These are phyloP conservation scores for Hypoxylon sp. DNA, from an alignment of 2,329 filamentous ascomycete species.

Conservation along the genomic window DNA sequence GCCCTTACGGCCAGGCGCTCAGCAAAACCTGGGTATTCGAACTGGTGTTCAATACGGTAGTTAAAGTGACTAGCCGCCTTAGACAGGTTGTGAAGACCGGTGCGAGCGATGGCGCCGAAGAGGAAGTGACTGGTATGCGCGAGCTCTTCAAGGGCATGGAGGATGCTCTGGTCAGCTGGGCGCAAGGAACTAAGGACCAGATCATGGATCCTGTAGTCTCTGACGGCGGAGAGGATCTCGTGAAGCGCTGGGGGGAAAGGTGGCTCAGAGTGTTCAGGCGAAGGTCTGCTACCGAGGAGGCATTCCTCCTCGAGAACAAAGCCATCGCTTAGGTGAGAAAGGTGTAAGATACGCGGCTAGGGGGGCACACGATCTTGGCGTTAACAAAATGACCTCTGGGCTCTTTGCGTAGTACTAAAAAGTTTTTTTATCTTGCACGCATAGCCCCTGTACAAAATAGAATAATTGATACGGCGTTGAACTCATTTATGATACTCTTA, in stretches of 20 bases:
- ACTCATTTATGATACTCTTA: background rate
- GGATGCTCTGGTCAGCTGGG: constrained; percentile 79
- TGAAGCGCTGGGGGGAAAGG: constrained; percentile 83
- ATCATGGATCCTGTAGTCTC: constrained; percentile 72
- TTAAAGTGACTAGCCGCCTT: constrained; percentile 89
- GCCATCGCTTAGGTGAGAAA: constrained; percentile 13
- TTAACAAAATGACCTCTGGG: constrained; percentile 13
- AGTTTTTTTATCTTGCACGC: background rate
- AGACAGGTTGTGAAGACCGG: constrained; percentile 79
- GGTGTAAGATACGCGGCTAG: constrained; percentile 25
- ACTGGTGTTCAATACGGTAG: constrained; percentile 87
- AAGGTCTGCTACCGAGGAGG: constrained; percentile 87
- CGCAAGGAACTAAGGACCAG: constrained; percentile 78
- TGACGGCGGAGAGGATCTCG: constrained; percentile 72
- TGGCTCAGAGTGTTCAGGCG: constrained; percentile 90
- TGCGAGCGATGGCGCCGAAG: constrained; percentile 63
- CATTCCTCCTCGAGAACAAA: constrained; percentile 53
- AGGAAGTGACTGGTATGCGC: constrained; percentile 80
- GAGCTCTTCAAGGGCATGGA: constrained; percentile 85
- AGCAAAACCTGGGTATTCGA: constrained; percentile 85
- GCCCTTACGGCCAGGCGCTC: constrained; percentile 73
- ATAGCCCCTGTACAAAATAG: constrained; percentile 27
- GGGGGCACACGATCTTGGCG: constrained; percentile 9
- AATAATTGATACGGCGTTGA: constrained; percentile 21
- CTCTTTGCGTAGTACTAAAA: constrained; percentile 3